Base-by-base conservation (phyloP, 768 basidiomycete species). In the Kwoniella europaea region DNA sequence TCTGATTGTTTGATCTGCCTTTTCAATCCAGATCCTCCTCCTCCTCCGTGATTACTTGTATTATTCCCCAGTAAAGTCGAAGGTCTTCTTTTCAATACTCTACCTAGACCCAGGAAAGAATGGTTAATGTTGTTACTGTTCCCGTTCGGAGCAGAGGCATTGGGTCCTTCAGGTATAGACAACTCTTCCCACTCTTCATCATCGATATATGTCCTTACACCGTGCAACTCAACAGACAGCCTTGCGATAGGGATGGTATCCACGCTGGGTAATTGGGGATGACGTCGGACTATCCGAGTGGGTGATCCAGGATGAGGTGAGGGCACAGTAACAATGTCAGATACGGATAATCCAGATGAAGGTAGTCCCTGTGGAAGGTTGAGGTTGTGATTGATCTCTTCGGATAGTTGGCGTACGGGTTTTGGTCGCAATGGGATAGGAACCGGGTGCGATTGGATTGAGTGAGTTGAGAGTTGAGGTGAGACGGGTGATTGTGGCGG, bases 101-200 rank as follows among this genome's bases (percentile, higher is more conserved):
- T 57, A 2, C 66, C 71, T 29, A 72, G 57, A 50, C 50, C 46
- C 22, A 79, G 74, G 71, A 79, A 76, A 0, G 70, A 69, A 18
- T 53, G 57, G 20, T 68, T 52, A 10, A 55, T 63, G 13, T 59
- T 53, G 15, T 18, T 10, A 3, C 62, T 41, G 9, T 29, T 46
- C 18, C 63, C 70, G 44, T 75, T 78, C 3, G 74, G 76, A 1
- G 63, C 65, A 29, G 68, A 68, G n/a, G 71, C 50, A 54, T 63
- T 24, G 62, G 58, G 29, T 12, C 53, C 35, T 50, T 72, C 52
- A 20, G 59, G 50, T 3, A 29, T 62, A 16, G 71, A 73, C 18
- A 80, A 50, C 43, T 76, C 67, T 65, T 80, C 79, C 79, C 79
- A 80, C 18, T 80, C 79, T 53, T 80, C 79, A 50, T 80, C 79